These are phyloP conservation scores for Pythium sp. DNA, from an alignment of 352 stramenopile genomes.

Conservation along the genomic window DNA sequence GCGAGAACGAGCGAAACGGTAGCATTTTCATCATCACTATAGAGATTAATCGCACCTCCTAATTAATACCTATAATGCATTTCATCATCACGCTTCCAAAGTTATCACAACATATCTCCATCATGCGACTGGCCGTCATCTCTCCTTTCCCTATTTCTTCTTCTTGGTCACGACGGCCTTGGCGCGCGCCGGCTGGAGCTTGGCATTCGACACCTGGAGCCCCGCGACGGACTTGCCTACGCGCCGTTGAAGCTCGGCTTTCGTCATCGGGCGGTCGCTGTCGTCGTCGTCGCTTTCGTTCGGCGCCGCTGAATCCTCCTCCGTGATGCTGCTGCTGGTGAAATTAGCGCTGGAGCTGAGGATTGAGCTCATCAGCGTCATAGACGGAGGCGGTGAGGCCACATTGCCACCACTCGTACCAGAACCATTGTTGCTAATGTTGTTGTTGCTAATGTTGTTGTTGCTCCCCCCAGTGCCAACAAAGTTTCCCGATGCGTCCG, in stretches of 20 bases:
- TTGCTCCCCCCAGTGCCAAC: background rate
- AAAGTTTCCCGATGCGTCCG: slow-evolving; percentile 21
- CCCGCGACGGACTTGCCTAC: slow-evolving; percentile 49
- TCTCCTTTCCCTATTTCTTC: slow-evolving; percentile 27
- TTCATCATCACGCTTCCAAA: background rate
- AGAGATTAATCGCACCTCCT: background rate
- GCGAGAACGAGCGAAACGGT: background rate
- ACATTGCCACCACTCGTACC: background rate
- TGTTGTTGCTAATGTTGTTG: slow-evolving; percentile 5
- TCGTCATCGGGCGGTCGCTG: slow-evolving; percentile 55
- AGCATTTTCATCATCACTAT: background rate
- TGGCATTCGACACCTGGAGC: slow-evolving; percentile 35
- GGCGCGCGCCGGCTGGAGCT: slow-evolving; percentile 10
- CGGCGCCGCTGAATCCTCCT: slow-evolving; percentile 36
- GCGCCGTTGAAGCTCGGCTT: slow-evolving; percentile 57
- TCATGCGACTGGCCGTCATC: background rate
- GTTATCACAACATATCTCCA: background rate
- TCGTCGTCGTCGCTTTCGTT: slow-evolving; percentile 64
- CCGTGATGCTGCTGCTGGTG: slow-evolving; percentile 33
- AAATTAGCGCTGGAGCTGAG: slow-evolving; percentile 10
- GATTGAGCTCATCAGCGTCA: slow-evolving; percentile 7
- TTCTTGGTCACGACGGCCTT: slow-evolving; percentile 28
- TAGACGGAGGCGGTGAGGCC: slow-evolving; percentile 12
- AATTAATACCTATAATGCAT: background rate
- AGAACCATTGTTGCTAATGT: background rate